Conservation (phyloP, 306 rosid genomes). For the Vigna reflexopilosa region DNA sequence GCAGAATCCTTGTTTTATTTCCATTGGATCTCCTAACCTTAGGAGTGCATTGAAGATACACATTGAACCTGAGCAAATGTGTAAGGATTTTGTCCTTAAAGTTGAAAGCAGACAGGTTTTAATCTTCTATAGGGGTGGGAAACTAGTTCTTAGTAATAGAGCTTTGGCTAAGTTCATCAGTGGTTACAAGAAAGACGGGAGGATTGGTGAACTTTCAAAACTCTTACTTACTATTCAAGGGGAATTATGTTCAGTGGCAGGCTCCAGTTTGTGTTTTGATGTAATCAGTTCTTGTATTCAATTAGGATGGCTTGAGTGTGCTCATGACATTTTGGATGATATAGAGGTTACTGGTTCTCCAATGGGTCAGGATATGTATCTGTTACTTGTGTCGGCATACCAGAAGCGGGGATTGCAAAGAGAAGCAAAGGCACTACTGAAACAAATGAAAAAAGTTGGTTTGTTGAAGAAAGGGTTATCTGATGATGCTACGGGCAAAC, state of each 20-base stretch:
- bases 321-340: constrained; percentile 92
- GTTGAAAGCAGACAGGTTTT: constrained; percentile 68
- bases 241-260: constrained; percentile 53
- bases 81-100: constrained; percentile 72
- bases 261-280: constrained; percentile 62
- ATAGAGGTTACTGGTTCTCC: constrained; percentile 59
- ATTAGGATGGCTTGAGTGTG: constrained; percentile 87
- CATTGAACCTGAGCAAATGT: constrained; percentile 68
- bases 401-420: constrained; percentile 59
- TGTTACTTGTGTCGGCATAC: constrained; percentile 69
- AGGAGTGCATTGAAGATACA: constrained; percentile 64
- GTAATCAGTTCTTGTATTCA: constrained; percentile 72
- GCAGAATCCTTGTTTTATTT: constrained; percentile 59
- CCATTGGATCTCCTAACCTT: constrained; percentile 74
- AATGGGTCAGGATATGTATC: constrained; percentile 47
- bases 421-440: constrained; percentile 75
- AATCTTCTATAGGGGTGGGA: constrained; percentile 59
- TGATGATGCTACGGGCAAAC: constrained; percentile 52
- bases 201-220: constrained; percentile 67
- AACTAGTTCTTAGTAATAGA: constrained; percentile 69
- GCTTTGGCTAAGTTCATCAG: constrained; percentile 68
- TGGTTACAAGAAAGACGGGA: constrained; percentile 59
- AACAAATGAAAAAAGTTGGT: constrained; percentile 64
- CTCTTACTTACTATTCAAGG: constrained; percentile 63
- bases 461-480: constrained; percentile 36